Evolutionary conservation across 352 stramenopile genomes (phyloP), one percentile per base, ranked within the genome.

Genomic region (Blastocystis sp.): DNA sequence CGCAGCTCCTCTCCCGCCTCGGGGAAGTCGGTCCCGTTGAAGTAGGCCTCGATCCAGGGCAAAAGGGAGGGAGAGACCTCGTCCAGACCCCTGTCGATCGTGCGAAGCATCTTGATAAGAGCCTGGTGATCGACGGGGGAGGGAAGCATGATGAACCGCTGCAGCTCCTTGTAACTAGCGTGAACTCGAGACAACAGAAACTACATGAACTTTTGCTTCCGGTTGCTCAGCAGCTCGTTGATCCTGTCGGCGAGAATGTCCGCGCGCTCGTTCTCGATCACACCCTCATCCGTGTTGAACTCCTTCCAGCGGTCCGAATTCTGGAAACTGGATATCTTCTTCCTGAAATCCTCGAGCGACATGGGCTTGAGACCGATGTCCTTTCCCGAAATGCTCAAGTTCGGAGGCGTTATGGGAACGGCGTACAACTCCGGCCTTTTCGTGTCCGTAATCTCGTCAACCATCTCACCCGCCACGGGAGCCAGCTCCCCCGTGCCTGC

Each of bases 131-230:
- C 61, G 29, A 89, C 60, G 12, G 79, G 79, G 19, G 79, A 89
- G 35, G 79, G 79, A 65, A 89, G 67, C 79, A 89, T 89, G 55
- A 89, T 89, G 41, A 89, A 80, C 61, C 66, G 62, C 31, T 89
- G 79, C 29, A 89, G 60, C 51, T 89, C 79, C n/a, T 66, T 62
- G 60, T 89, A 89, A 12, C 79, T 89, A 80, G 31, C 3, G 13
- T 33, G 29, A 33, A 37, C 24, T 21, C n/a, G 2, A 66, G 19
- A 50, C 6, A 26, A 1, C 26, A 55, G 24, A 55, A 2, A 13
- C 2, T 65, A 89, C 79, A 89, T 70, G 55, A 89, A 80, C 61
- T 89, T 89, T 35, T 80, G 79, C 50, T 89, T 89, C 12, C 67
- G 63, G 33, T 80, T 50, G 33, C 79, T 89, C 26, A 80, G n/a